Evolutionary conservation across 1,284 basidiomycete genomes (phyloP), one percentile per base, ranked within the genome.

Genomic region (Melampsora americana): DNA sequence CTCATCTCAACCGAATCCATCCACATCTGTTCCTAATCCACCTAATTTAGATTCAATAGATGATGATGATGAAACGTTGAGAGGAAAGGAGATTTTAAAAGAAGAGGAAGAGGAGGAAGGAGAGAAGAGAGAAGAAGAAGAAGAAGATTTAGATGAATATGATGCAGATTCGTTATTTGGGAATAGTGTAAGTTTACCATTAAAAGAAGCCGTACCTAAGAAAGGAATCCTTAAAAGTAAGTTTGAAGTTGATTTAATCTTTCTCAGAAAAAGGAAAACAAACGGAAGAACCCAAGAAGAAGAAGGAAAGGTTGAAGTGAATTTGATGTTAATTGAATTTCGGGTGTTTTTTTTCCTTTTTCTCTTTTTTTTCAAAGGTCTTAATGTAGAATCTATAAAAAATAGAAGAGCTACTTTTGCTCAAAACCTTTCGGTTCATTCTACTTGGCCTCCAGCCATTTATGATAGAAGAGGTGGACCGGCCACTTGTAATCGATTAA

Each of bases 391-490:
- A 23, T 18, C n/a, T 32, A 35, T 35, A 12, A 64, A 46, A 26
- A 56, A 71, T 18, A 50, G 69, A 11, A 60, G 60, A 16, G 69
- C 97, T 48, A 87, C 90, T 70, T 99, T 97, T 85, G 94, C 95
- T 42, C 90, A 89, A 64, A 94, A 93, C 82, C 85, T 96, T 81
- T 92, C 92, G 44, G 92, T 97, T 68, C 97, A 98, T 82, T 92
- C 94, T 83, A 99, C 95, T 7, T 98, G 97, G 86, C 89, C 93
- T 60, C 85, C 92, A 12, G 86, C 87, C 59, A 90, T 94, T 74
- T 99, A 99, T 84, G 95, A 99, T 84, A 87, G 95, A 71, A 86
- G 94, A 78, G 94, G 92, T 80, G 95, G 97, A 84, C 93, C 93
- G 35, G 95, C 94, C 64, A 98, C 95, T 26, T 97, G 94, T 89